Conservation (phyloP, 208 protist species). For the Porcisia deanei region DNA sequence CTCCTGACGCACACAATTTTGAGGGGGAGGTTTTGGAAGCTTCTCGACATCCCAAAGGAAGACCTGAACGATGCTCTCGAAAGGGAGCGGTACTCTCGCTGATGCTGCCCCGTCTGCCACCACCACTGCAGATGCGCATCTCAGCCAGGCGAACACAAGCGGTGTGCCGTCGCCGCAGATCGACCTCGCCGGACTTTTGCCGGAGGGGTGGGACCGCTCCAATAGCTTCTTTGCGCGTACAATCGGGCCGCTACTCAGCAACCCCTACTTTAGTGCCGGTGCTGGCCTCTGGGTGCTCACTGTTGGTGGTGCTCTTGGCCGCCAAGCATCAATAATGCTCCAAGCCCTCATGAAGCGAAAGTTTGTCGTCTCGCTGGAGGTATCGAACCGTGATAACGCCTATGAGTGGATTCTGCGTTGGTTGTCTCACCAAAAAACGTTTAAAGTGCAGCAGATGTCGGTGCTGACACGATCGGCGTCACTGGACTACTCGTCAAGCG, state of each 20-base stretch:
- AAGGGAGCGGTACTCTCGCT: not conserved
- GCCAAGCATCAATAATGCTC: slow-evolving; percentile 40
- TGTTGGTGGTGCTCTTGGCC: slow-evolving; percentile 57
- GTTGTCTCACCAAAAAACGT: slow-evolving; percentile 62
- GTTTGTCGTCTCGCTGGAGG: slow-evolving; percentile 86
- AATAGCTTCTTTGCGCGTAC: slow-evolving; percentile 48
- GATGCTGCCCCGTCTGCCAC: slow-evolving; percentile 7
- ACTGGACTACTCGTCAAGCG: slow-evolving; percentile 66
- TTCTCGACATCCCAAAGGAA: slow-evolving; percentile 7
- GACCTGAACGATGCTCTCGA: slow-evolving; percentile 13
- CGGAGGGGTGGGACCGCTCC: slow-evolving; percentile 52
- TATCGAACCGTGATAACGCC: slow-evolving; percentile 74
- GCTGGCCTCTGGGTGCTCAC: slow-evolving; percentile 86
- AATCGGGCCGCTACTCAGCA: slow-evolving; percentile 50
- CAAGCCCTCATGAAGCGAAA: slow-evolving; percentile 51
- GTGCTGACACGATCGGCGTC: slow-evolving; percentile 60
- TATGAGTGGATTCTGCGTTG: slow-evolving; percentile 90
- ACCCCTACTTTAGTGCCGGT: slow-evolving; percentile 90
- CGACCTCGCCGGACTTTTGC: slow-evolving; percentile 62
- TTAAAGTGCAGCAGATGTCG: slow-evolving; percentile 81
- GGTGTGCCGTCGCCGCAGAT: slow-evolving; percentile 21
- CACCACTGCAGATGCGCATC: not conserved
- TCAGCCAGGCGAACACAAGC: not conserved
- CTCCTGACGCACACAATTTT: not conserved
- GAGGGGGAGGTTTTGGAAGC: slow-evolving; percentile 1